Evolutionary conservation across 306 rosid genomes (phyloP).

Genomic region (Fragaria iinumae): DNA sequence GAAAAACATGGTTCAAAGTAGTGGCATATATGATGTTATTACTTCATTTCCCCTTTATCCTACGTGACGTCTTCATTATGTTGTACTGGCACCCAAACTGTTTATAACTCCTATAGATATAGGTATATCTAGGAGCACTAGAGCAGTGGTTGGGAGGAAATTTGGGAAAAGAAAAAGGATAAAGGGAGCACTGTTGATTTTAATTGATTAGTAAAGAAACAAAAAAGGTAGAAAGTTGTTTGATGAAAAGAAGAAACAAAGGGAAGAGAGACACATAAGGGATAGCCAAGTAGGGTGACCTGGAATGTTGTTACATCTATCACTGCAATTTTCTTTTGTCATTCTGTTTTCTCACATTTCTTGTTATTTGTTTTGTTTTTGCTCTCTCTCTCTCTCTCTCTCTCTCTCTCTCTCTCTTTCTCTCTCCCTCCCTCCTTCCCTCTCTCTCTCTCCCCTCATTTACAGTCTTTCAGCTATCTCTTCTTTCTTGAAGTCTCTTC

Average conservation of each 20-base stretch:
- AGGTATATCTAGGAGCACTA: background rate
- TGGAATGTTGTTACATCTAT: background rate
- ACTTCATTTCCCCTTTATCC: background rate
- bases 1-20: background rate
- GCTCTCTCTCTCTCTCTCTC: background rate
- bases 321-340: too few relatives aligned
- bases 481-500: too few relatives aligned
- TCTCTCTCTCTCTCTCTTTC: background rate
- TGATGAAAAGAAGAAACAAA: background rate
- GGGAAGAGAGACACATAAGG: background rate
- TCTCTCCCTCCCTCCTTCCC: too few relatives aligned
- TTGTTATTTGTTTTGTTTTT: background rate
- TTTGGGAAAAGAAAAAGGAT: background rate
- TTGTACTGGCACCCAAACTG: background rate
- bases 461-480: too few relatives aligned
- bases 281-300: background rate
- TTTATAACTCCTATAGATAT: too few relatives aligned
- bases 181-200: background rate
- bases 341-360: too few relatives aligned
- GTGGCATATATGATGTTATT: background rate
- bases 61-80: background rate
- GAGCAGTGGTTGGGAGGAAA: background rate
- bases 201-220: background rate
- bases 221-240: background rate
- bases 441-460: too few relatives aligned